phyloP scores from a whole-genome alignment of 2,329 filamentous ascomycete species.

The Colletotrichum magnum region DNA sequence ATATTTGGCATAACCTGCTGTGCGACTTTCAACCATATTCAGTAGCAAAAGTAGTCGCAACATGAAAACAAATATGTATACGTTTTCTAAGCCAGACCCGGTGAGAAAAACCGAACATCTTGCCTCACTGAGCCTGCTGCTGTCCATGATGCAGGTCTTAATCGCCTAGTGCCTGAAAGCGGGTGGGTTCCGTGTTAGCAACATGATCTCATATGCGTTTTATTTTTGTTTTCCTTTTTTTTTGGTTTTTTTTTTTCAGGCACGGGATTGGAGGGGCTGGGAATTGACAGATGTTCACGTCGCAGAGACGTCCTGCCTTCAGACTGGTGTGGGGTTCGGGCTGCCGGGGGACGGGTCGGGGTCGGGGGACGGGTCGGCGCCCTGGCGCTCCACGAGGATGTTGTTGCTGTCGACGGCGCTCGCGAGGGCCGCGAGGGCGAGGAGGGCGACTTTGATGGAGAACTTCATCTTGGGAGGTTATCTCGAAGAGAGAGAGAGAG shows the following conservation, averaged over 20 bases:
- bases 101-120: too few relatives aligned
- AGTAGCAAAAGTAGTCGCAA: too few relatives aligned
- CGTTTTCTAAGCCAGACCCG: too few relatives aligned
- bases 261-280: background rate
- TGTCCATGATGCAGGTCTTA: slow-evolving; percentile 48
- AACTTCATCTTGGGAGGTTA: slow-evolving; percentile 47
- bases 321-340: slow-evolving; percentile 44
- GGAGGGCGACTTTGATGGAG: slow-evolving; percentile 43
- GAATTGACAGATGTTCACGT: slow-evolving; percentile 51
- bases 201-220: background rate
- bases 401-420: slow-evolving; percentile 43
- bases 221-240: too few relatives aligned
- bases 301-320: slow-evolving; percentile 56
- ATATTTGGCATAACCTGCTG: too few relatives aligned
- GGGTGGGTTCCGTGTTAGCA: background rate
- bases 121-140: slow-evolving; percentile 18
- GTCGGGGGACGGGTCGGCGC: slow-evolving; percentile 46
- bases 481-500: background rate
- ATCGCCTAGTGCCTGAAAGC: slow-evolving; percentile 41
- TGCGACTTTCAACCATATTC: too few relatives aligned
- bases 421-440: slow-evolving; percentile 46
- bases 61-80: too few relatives aligned
- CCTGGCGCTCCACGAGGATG: slow-evolving; percentile 48
- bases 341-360: slow-evolving; percentile 49
- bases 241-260: too few relatives aligned